These are phyloP conservation scores for Paspalum vaginatum DNA, from an alignment of 176 grass and related monocot genomes.

Conservation along the genomic window DNA sequence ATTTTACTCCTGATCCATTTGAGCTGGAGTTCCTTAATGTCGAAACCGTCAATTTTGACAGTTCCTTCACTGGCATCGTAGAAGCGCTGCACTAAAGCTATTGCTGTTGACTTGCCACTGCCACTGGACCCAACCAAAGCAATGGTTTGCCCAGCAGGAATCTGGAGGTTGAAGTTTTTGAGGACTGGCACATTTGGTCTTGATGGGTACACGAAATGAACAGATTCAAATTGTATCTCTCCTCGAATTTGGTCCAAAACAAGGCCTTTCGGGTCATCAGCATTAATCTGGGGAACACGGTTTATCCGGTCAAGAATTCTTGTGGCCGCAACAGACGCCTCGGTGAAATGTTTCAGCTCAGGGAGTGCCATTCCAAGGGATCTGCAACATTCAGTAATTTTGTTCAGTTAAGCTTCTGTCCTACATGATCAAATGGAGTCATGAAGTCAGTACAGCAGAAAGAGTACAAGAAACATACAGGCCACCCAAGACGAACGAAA, in stretches of 20 bases:
- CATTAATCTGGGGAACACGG: constrained; percentile 68
- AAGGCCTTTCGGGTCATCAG: constrained; percentile 63
- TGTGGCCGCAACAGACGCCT: constrained; percentile 83
- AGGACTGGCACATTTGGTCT: constrained; percentile 75
- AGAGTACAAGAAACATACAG: constrained; percentile 60
- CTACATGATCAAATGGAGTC: constrained; percentile 20
- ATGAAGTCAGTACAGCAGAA: background rate
- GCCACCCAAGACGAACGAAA: constrained; percentile 95
- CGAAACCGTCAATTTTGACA: constrained; percentile 78
- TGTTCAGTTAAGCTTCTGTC: constrained; percentile 24
- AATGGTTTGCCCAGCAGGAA: constrained; percentile 82
- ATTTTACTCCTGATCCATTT: constrained; percentile 91
- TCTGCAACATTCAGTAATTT: constrained; percentile 50
- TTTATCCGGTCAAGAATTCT: constrained; percentile 81
- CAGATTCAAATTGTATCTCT: constrained; percentile 68
- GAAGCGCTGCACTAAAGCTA: constrained; percentile 90
- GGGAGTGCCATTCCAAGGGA: constrained; percentile 97
- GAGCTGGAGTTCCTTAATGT: constrained; percentile 74
- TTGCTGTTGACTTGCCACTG: constrained; percentile 92
- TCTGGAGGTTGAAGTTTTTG: constrained; percentile 72
- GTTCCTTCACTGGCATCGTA: constrained; percentile 78
- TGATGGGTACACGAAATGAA: constrained; percentile 82
- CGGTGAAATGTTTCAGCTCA: constrained; percentile 93
- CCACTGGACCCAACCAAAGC: constrained; percentile 89
- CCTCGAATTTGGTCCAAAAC: constrained; percentile 59